phyloP scores from a whole-genome alignment of 73 alveolate species.

The Paraurostyla sp. region DNA sequence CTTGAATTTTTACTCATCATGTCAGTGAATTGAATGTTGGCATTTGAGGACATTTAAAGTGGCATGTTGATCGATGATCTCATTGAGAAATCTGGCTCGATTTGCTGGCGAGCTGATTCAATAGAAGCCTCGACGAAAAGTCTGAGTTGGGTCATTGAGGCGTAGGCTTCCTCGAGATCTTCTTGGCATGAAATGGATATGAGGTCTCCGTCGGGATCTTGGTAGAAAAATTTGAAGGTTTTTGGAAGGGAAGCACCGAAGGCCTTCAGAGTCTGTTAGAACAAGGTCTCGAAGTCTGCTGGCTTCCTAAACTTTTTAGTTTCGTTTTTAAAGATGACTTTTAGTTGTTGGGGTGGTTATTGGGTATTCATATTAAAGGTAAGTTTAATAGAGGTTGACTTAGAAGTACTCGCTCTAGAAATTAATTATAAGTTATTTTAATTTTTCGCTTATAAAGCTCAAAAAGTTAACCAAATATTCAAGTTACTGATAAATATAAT shows the following conservation, averaged over 20 bases:
- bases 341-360: slow-evolving; percentile 25
- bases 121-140: slow-evolving; percentile 44
- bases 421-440: neutral
- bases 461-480: slow-evolving; percentile 5
- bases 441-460: neutral
- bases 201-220: slow-evolving; percentile 62
- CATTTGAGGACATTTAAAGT: neutral
- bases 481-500: slow-evolving; percentile 11
- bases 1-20: neutral
- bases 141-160: slow-evolving; percentile 17
- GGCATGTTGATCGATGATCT: slow-evolving; percentile 45
- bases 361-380: neutral
- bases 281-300: slow-evolving; percentile 14
- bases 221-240: slow-evolving; percentile 59
- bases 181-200: slow-evolving; percentile 54
- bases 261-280: slow-evolving; percentile 31
- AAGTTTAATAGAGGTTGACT: slow-evolving; percentile 26
- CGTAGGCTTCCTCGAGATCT: slow-evolving; percentile 64
- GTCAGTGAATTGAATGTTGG: neutral
- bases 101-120: neutral
- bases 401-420: slow-evolving; percentile 47
- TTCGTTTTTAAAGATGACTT: slow-evolving; percentile 52
- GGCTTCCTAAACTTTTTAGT: slow-evolving; percentile 53
- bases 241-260: slow-evolving; percentile 51
- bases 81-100: slow-evolving; percentile 53